Conservation (phyloP, 1,284 basidiomycete genomes). For the Rhodotorula glutinis region DNA sequence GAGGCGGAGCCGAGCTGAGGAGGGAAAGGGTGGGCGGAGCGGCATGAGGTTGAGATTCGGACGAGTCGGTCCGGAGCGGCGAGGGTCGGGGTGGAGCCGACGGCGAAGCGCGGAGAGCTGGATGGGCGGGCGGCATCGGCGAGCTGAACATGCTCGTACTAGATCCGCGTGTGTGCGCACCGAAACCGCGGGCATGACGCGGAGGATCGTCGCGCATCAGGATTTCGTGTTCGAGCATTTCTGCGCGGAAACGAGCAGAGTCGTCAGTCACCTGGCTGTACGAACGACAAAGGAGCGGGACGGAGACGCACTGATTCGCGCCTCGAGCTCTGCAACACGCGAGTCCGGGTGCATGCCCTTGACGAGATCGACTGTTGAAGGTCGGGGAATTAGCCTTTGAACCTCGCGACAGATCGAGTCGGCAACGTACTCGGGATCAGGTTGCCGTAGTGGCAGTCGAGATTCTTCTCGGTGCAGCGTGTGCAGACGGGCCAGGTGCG, state of each 20-base stretch:
- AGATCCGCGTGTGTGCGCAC: not conserved
- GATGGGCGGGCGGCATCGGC: not conserved
- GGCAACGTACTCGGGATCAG: conserved; percentile 9
- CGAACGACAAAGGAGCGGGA: not conserved
- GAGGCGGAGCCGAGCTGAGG: not conserved
- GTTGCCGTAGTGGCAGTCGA: conserved; percentile 15
- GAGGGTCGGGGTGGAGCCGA: too few species aligned
- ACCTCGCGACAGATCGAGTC: too few species aligned
- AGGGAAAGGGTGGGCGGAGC: not conserved
- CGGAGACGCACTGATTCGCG: conserved; percentile 1
- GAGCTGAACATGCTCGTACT: not conserved
- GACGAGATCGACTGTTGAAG: conserved; percentile 11
- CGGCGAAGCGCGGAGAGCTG: not conserved
- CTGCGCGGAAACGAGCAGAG: not conserved
- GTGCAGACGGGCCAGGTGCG: conserved; percentile 10
- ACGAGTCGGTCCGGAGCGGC: not conserved
- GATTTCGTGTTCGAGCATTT: conserved; percentile 17
- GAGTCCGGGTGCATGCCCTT: conserved; percentile 8
- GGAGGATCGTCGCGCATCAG: not conserved
- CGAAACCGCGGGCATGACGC: too few species aligned
- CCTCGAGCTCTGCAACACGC: conserved; percentile 16
- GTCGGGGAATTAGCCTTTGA: too few species aligned
- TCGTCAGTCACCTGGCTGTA: not conserved
- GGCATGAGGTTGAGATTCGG: not conserved
- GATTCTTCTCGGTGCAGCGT: conserved; percentile 4